These are phyloP conservation scores for Phoma sp. DNA, from an alignment of 2,329 filamentous ascomycete species.

Conservation along the genomic window DNA sequence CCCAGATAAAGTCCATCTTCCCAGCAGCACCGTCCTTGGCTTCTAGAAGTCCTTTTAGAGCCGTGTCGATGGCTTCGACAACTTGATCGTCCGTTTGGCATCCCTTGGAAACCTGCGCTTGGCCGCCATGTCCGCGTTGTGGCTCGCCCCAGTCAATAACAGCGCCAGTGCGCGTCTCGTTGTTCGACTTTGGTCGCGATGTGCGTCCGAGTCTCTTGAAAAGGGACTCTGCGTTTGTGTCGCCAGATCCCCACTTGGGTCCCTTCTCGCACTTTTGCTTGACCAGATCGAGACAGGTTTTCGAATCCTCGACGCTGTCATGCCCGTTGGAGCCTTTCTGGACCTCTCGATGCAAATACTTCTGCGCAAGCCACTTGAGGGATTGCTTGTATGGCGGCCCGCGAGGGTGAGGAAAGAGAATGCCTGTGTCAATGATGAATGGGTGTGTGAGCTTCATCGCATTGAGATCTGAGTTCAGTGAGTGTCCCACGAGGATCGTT, in stretches of 20 bases:
- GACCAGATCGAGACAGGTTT: constrained; percentile 87
- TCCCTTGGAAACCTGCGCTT: constrained; percentile 62
- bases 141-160: constrained; percentile 92
- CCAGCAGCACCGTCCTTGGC: constrained; percentile 53
- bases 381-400: constrained; percentile 89
- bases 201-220: constrained; percentile 75
- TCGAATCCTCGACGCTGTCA: constrained; percentile 91
- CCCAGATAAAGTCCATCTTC: constrained; percentile 69
- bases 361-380: constrained; percentile 86
- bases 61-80: constrained; percentile 61
- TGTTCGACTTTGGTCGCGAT: constrained; percentile 57
- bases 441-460: constrained; percentile 88
- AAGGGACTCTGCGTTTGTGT: constrained; percentile 82
- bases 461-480: constrained; percentile 80
- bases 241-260: constrained; percentile 80
- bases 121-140: constrained; percentile 63
- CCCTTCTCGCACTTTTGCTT: constrained; percentile 97
- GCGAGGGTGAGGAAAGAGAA: constrained; percentile 88
- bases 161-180: constrained; percentile 60
- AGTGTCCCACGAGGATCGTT: constrained; percentile 80
- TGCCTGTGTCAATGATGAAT: constrained; percentile 88
- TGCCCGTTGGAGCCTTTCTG: constrained; percentile 83
- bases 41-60: constrained; percentile 56
- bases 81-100: constrained; percentile 65
- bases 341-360: constrained; percentile 85